A percentile compares a stretch with the other conserved stretches of the same genome.
phyloP scores from a whole-genome alignment of 768 basidiomycete genomes.

The Galerina marginata region DNA sequence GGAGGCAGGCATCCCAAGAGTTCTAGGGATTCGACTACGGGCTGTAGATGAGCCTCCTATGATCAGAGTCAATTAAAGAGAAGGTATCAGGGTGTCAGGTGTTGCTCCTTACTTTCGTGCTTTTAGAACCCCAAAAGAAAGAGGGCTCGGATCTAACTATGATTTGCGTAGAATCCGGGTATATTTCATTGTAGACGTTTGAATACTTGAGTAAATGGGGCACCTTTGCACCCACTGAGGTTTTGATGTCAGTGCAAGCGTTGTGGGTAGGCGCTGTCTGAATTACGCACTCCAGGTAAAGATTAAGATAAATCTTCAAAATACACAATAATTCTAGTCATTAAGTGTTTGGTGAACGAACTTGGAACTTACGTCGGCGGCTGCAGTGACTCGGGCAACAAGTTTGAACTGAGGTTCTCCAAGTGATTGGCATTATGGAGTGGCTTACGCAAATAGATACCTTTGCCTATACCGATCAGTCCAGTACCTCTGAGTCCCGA shows the following conservation, averaged over 20 bases:
- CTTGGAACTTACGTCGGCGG: conserved; percentile 23
- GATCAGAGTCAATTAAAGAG: neutral
- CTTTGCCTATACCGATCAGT: conserved; percentile 23
- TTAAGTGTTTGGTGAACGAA: too few relatives aligned
- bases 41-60: conserved; percentile 37
- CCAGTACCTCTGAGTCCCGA: neutral
- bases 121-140: conserved; percentile 40
- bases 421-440: neutral
- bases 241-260: neutral
- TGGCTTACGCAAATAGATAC: conserved; percentile 28
- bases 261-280: neutral
- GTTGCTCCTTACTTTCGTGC: conserved; percentile 33
- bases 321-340: neutral
- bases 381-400: neutral
- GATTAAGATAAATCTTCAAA: conserved; percentile 42
- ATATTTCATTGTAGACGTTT: conserved; percentile 42
- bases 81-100: neutral
- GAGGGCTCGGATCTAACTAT: conserved; percentile 42
- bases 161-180: conserved; percentile 48
- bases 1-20: conserved; percentile 40
- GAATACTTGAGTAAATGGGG: conserved; percentile 54
- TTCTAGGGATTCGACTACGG: conserved; percentile 42
- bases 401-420: neutral
- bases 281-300: conserved; percentile 52
- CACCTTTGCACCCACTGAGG: conserved; percentile 49